These are phyloP conservation scores for Venturia effusa DNA, from an alignment of 2,329 filamentous ascomycete species.

Conservation along the genomic window DNA sequence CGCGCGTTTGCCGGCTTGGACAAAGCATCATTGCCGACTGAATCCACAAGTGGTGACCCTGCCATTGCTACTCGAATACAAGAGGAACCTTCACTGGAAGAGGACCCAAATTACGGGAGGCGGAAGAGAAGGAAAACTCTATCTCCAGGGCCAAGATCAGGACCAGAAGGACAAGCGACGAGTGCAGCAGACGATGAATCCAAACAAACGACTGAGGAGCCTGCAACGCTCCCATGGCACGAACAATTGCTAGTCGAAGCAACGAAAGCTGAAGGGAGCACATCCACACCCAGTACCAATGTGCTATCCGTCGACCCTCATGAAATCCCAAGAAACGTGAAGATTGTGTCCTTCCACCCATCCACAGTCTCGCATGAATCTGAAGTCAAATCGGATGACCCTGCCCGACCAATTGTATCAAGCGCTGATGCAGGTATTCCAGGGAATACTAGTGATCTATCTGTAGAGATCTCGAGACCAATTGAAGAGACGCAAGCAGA, in stretches of 20 bases:
- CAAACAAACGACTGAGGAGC: neutral
- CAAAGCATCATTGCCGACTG: neutral
- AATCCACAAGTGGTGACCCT: neutral
- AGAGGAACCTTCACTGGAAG: neutral
- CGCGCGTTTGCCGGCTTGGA: neutral
- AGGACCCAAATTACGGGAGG: slow-evolving; percentile 4
- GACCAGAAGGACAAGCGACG: neutral
- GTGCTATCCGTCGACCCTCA: neutral
- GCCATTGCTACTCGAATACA: neutral
- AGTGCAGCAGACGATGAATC: neutral
- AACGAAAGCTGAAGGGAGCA: slow-evolving; percentile 8
- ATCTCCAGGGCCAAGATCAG: neutral
- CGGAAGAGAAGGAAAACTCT: slow-evolving; percentile 8
- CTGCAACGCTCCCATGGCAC: slow-evolving; percentile 17
- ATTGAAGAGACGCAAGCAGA: neutral
- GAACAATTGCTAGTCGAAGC: slow-evolving; percentile 22
- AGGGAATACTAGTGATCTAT: neutral
- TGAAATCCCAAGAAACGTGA: neutral
- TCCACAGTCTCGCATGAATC: slow-evolving; percentile 24
- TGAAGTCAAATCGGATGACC: slow-evolving; percentile 26
- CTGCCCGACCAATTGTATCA: neutral
- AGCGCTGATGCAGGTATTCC: neutral
- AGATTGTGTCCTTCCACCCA: slow-evolving; percentile 6
- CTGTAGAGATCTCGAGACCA: neutral
- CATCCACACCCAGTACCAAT: neutral